Base-by-base conservation (phyloP, 2,329 filamentous ascomycete species). In the Ceratocystis eucalypticola region DNA sequence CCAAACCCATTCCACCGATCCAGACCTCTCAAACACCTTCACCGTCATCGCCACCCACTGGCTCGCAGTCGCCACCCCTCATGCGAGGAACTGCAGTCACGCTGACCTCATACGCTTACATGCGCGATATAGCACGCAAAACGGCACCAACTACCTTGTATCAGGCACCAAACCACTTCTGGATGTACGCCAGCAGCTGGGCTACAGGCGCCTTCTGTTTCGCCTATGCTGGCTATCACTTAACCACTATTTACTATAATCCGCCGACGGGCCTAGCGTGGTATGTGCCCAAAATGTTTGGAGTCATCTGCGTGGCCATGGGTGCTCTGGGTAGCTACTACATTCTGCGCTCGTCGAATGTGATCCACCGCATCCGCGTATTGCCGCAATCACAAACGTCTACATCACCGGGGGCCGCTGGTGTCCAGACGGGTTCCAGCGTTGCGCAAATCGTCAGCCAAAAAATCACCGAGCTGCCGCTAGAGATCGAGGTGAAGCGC, bases 181-280 rank as follows among this genome's bases (percentile, higher is more conserved):
- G 80, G 74, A 87, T 85, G 73, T 80, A 87, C 69, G 72, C 82
- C 70, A 81, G 82, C 59, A 83, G 83, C 72, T 85, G 86, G 74
- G 73, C 76, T 15, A 80, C 82, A 30, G 81, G 81, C 1, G 68
- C 78, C 25, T 81, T 82, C 71, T 83, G 80, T 73, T 77, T 83
- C 66, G 70, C 73, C 46, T 84, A 80, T 71, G 78, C 80, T 1
- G 74, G 76, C 61, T 77, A 79, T 70, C 81, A 82, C 72, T 80
- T 79, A 69, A 80, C 78, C 71, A 73, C 75, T 65, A 77, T 80
- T 53, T 79, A 81, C 69, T 73, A 78, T 55, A 73, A 81, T 68
- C 75, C 80, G 5, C 79, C 83, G 15, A 74, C 80, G 15, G 81
- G 78, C 53, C 74, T 86, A 3, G 74, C 79, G 2, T 75, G 74